phyloP scores from a whole-genome alignment of 2,329 filamentous ascomycete species.

The Trichophyton mentagrophytes region DNA sequence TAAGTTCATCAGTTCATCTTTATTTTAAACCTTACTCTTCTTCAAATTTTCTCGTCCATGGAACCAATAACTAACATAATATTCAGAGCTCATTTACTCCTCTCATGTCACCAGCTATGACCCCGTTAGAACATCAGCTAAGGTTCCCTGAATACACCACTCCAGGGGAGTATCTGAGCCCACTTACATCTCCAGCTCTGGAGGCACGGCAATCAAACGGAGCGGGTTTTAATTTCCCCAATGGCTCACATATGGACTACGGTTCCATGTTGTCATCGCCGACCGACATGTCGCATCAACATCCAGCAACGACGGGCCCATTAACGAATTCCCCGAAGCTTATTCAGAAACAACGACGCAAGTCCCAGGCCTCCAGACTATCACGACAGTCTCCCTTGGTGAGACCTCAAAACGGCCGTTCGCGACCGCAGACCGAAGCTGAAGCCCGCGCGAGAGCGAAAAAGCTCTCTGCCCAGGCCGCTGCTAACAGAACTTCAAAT shows the following conservation, averaged over 20 bases:
- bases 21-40: background rate
- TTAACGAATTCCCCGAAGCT: conserved; percentile 24
- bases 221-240: conserved; percentile 26
- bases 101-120: conserved; percentile 39
- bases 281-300: conserved; percentile 25
- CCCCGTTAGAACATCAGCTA: conserved; percentile 36
- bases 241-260: conserved; percentile 27
- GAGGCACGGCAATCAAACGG: conserved; percentile 32
- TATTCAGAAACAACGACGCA: conserved; percentile 28
- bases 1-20: conserved; percentile 14
- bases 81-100: conserved; percentile 38
- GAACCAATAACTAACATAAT: background rate
- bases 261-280: conserved; percentile 31
- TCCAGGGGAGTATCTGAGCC: conserved; percentile 39
- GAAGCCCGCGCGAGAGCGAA: conserved; percentile 8
- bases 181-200: conserved; percentile 39
- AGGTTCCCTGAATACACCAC: conserved; percentile 36
- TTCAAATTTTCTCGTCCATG: background rate
- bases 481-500: conserved; percentile 9
- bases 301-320: conserved; percentile 20
- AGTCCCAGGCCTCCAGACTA: conserved; percentile 24
- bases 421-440: conserved; percentile 20
- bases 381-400: conserved; percentile 34
- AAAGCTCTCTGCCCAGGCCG: conserved; percentile 7
- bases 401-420: conserved; percentile 26